Conservation (phyloP, 805 yeast species). For the Metschnikowia gelsemii region DNA sequence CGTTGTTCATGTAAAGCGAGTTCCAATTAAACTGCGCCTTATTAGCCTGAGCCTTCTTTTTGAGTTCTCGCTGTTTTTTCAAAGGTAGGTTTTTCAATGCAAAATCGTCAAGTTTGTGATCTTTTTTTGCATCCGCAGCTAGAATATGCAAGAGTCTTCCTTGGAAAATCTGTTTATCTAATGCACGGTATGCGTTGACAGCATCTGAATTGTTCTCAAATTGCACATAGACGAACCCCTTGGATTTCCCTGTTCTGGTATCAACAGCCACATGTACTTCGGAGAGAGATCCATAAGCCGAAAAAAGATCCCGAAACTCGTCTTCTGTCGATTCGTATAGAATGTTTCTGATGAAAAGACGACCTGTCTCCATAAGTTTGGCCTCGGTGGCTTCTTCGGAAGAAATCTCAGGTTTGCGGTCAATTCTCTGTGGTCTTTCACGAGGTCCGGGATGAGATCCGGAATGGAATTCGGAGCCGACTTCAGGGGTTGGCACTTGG, state of each 20-base stretch:
- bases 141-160: conserved; percentile 89
- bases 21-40: conserved; percentile 93
- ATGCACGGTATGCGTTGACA: conserved; percentile 62
- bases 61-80: conserved; percentile 85
- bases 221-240: conserved; percentile 87
- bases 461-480: not conserved
- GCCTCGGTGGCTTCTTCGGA: conserved; percentile 49
- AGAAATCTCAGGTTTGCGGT: conserved; percentile 14
- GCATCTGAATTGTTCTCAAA: conserved; percentile 73
- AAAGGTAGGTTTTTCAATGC: conserved; percentile 88
- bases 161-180: conserved; percentile 90
- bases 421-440: conserved; percentile 1
- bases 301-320: conserved; percentile 68
- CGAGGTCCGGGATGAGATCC: not conserved
- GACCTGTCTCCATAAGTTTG: conserved; percentile 65
- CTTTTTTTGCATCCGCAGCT: conserved; percentile 80
- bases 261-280: conserved; percentile 94
- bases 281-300: conserved; percentile 65
- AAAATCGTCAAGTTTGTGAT: conserved; percentile 83
- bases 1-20: conserved; percentile 83
- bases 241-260: conserved; percentile 83
- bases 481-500: too few species aligned
- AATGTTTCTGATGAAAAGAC: conserved; percentile 86
- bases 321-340: conserved; percentile 74
- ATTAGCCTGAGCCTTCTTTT: conserved; percentile 79